These are phyloP conservation scores for Psidium friedrichsthalianum DNA, from an alignment of 345 rosid genomes.

Conservation along the genomic window DNA sequence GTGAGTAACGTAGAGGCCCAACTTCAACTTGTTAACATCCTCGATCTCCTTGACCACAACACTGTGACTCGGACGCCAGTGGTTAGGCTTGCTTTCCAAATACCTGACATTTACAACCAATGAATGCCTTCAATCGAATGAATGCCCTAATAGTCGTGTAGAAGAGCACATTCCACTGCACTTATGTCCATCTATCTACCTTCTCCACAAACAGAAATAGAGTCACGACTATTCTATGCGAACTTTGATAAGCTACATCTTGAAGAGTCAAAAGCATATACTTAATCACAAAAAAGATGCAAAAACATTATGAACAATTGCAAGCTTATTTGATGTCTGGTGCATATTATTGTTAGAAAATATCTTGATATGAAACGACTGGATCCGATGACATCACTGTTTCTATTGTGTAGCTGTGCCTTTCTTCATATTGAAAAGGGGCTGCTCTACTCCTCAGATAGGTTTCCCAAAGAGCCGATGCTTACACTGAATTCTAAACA, in stretches of 20 bases:
- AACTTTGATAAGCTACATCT: neutral
- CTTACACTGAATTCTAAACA: neutral
- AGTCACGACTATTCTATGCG: neutral
- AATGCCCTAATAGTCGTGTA: neutral
- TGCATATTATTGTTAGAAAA: neutral
- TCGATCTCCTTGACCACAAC: conserved; percentile 56
- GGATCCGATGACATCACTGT: too few species aligned
- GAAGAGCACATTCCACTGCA: neutral
- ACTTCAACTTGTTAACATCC: conserved; percentile 62
- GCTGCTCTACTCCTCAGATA: neutral
- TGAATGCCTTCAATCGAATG: neutral
- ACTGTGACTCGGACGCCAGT: conserved; percentile 43
- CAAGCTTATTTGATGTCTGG: neutral
- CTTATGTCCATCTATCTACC: neutral
- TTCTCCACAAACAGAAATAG: neutral
- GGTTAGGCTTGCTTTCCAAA: conserved; percentile 56
- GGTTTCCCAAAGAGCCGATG: neutral
- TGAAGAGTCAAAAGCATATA: neutral
- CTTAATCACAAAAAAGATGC: neutral
- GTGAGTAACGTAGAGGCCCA: conserved; percentile 47
- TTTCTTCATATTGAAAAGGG: neutral
- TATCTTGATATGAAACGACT: neutral
- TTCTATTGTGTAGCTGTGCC: neutral
- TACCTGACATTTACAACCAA: conserved; percentile 21
- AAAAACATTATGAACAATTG: neutral